These are phyloP conservation scores for Malassezia caprae DNA, from an alignment of 1,284 basidiomycete species.

Conservation along the genomic window DNA sequence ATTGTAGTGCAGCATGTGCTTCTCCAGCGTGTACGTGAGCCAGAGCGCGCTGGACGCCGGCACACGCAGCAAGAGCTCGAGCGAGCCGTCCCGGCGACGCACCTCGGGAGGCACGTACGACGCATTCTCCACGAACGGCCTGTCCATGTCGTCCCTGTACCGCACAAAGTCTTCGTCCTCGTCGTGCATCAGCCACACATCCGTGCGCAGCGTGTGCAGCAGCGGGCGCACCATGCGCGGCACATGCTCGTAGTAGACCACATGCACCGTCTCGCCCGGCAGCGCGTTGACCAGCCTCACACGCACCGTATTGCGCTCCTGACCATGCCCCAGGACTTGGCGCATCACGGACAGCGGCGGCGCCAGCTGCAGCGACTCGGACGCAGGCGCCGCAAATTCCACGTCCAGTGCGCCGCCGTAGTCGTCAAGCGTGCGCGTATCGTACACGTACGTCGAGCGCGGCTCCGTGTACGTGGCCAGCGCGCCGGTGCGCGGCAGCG, in stretches of 20 bases:
- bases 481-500: not conserved
- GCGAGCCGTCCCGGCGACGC: slow-evolving; percentile 19
- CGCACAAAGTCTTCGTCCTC: slow-evolving; percentile 22
- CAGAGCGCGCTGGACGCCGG: slow-evolving; percentile 56
- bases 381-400: not conserved
- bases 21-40: slow-evolving; percentile 66
- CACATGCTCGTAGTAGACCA: slow-evolving; percentile 77
- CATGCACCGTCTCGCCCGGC: slow-evolving; percentile 50
- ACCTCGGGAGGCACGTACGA: slow-evolving; percentile 24
- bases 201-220: slow-evolving; percentile 64
- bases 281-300: slow-evolving; percentile 62
- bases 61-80: slow-evolving; percentile 61
- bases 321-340: slow-evolving; percentile 64
- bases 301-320: slow-evolving; percentile 64
- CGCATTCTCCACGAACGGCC: slow-evolving; percentile 21
- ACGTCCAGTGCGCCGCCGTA: not conserved
- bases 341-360: slow-evolving; percentile 58
- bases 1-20: slow-evolving; percentile 80
- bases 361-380: not conserved
- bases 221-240: slow-evolving; percentile 86
- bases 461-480: not conserved
- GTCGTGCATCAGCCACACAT: slow-evolving; percentile 18
- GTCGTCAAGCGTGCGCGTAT: not conserved
- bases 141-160: slow-evolving; percentile 21
- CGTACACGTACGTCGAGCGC: not conserved